phyloP scores from a whole-genome alignment of 2,329 filamentous ascomycete genomes.

The Cladosporium sp. region DNA sequence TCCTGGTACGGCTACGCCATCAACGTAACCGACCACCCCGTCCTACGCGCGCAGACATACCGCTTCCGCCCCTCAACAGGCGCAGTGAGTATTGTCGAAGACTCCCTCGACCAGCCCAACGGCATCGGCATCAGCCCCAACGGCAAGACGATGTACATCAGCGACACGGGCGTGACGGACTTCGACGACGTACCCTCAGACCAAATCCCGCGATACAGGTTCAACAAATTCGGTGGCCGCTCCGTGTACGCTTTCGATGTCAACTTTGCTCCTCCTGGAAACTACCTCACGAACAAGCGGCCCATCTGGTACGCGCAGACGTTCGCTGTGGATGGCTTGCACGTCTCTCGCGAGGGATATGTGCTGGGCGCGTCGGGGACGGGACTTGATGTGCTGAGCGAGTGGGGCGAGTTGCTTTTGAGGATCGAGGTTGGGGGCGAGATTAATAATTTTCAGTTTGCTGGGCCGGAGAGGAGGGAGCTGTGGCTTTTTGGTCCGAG shows the following conservation, averaged over 20 bases:
- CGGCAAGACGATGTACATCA: constrained; percentile 41
- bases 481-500: constrained; percentile 20
- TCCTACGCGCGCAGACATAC: constrained; percentile 31
- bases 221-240: constrained; percentile 16
- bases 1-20: constrained; percentile 24
- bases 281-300: constrained; percentile 18
- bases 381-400: constrained; percentile 19
- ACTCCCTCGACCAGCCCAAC: constrained; percentile 39
- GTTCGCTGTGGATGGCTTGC: constrained; percentile 19
- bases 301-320: constrained; percentile 19
- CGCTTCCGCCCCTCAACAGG: constrained; percentile 40
- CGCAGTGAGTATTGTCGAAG: constrained; percentile 37
- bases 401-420: constrained; percentile 17
- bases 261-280: constrained; percentile 14
- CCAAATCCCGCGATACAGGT: constrained; percentile 13
- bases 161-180: constrained; percentile 33
- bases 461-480: constrained; percentile 15
- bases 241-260: constrained; percentile 20
- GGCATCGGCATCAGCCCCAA: constrained; percentile 43
- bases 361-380: constrained; percentile 19
- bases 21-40: constrained; percentile 18
- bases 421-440: constrained; percentile 19
- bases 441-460: constrained; percentile 21
- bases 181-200: constrained; percentile 6
- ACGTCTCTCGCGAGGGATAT: constrained; percentile 19